Evolutionary conservation across 345 rosid species (phyloP).

Genomic region (Citrus reticulata): DNA sequence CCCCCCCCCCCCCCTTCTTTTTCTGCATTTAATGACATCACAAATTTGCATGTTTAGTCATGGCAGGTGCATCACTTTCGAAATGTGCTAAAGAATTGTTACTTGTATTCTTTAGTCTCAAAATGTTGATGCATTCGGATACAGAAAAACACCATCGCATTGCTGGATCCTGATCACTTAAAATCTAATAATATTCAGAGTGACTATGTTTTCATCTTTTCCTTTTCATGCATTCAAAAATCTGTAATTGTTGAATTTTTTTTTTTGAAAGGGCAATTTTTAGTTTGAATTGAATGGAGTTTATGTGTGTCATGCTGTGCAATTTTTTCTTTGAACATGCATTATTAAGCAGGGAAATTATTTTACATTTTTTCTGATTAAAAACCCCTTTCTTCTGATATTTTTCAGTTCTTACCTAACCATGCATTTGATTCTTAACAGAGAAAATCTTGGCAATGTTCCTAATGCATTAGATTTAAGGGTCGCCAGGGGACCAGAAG

Average conservation of each 20-base stretch:
- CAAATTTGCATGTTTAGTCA: background rate
- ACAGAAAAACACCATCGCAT: background rate
- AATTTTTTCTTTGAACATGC: background rate
- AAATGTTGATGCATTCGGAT: background rate
- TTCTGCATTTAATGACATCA: background rate
- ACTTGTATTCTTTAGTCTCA: background rate
- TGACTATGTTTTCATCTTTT: background rate
- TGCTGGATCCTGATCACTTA: background rate
- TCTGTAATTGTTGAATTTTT: background rate
- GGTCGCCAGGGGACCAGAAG: conserved; percentile 13
- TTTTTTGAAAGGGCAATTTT: background rate
- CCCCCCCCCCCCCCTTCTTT: too few species aligned
- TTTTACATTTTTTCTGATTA: background rate
- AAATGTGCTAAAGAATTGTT: background rate
- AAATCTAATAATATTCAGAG: background rate
- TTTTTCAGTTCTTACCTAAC: background rate
- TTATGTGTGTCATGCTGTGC: background rate
- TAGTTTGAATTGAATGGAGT: background rate
- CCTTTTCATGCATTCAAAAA: background rate
- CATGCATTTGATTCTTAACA: conserved; percentile 15
- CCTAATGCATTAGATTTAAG: conserved; percentile 25
- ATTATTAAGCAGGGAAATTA: background rate
- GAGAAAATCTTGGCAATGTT: conserved; percentile 18
- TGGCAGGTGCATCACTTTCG: background rate
- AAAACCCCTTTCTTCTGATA: background rate